A percentile compares a stretch with the other conserved stretches of the same genome.
Conservation (phyloP, 1,284 basidiomycete species). For the Neonothopanus nambi region DNA sequence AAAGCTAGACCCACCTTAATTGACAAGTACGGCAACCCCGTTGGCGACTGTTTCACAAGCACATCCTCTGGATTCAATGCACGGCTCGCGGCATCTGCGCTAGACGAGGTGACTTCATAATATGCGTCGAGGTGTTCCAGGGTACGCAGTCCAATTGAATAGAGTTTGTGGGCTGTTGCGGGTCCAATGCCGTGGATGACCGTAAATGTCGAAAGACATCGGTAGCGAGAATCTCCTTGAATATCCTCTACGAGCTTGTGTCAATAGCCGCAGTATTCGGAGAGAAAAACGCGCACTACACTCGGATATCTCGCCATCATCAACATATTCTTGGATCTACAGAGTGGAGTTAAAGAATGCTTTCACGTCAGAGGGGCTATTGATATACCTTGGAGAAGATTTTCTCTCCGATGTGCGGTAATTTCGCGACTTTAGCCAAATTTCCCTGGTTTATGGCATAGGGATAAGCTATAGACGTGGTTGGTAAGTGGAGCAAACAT, state of each 20-base stretch:
- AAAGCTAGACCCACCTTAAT: constrained; percentile 54
- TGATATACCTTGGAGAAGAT: constrained; percentile 53
- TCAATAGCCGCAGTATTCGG: background rate
- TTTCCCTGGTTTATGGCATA: constrained; percentile 42
- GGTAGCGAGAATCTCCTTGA: constrained; percentile 50
- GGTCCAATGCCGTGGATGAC: constrained; percentile 74
- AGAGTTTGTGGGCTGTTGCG: constrained; percentile 61
- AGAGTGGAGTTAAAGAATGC: background rate
- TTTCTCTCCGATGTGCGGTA: constrained; percentile 67
- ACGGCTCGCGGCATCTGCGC: constrained; percentile 11
- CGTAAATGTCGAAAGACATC: constrained; percentile 57
- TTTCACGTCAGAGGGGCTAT: background rate
- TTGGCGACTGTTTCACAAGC: background rate
- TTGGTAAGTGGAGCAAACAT: background rate
- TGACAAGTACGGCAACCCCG: constrained; percentile 34
- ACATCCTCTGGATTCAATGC: constrained; percentile 4
- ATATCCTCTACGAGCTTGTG: constrained; percentile 41
- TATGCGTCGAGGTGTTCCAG: constrained; percentile 64
- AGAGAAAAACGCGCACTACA: constrained; percentile 44
- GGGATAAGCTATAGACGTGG: constrained; percentile 58
- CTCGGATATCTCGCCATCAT: constrained; percentile 57
- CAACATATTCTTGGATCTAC: constrained; percentile 67
- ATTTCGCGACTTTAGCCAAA: constrained; percentile 46
- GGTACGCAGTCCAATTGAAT: constrained; percentile 58
- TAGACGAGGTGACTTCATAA: constrained; percentile 46